Conservation (phyloP, 2,329 filamentous ascomycete species). For the Aspergillus sp. region DNA sequence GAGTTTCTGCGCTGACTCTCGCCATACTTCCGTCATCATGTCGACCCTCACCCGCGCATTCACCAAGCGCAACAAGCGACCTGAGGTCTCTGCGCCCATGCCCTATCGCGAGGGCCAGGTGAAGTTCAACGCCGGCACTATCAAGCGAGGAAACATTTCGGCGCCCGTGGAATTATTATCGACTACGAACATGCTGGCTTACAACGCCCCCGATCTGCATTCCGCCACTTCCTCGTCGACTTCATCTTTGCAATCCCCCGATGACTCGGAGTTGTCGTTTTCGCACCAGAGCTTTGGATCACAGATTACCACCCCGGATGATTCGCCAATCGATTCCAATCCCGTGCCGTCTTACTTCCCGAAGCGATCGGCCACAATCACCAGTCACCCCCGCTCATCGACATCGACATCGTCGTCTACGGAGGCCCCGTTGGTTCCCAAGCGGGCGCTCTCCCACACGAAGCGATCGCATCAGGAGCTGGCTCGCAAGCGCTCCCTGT, state of each 20-base stretch:
- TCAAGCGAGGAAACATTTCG: constrained; percentile 66
- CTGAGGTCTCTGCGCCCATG: constrained; percentile 46
- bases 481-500: constrained; percentile 66
- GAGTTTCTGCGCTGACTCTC: background rate
- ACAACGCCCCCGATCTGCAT: constrained; percentile 84
- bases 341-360: constrained; percentile 63
- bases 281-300: constrained; percentile 52
- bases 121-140: constrained; percentile 45
- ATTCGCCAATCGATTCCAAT: constrained; percentile 53
- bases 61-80: constrained; percentile 48
- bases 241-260: constrained; percentile 61
- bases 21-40: constrained; percentile 27
- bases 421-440: constrained; percentile 68
- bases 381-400: constrained; percentile 51
- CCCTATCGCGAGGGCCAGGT: constrained; percentile 46
- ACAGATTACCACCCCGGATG: constrained; percentile 49
- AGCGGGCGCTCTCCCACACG: constrained; percentile 80
- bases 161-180: constrained; percentile 82
- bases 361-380: constrained; percentile 67
- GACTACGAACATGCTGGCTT: constrained; percentile 93
- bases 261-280: constrained; percentile 64
- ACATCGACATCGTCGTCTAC: constrained; percentile 46
- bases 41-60: constrained; percentile 46
- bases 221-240: constrained; percentile 47
- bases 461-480: constrained; percentile 80